Evolutionary conservation across 768 basidiomycete genomes (phyloP).

Genomic region (Pleurotus giganteus): DNA sequence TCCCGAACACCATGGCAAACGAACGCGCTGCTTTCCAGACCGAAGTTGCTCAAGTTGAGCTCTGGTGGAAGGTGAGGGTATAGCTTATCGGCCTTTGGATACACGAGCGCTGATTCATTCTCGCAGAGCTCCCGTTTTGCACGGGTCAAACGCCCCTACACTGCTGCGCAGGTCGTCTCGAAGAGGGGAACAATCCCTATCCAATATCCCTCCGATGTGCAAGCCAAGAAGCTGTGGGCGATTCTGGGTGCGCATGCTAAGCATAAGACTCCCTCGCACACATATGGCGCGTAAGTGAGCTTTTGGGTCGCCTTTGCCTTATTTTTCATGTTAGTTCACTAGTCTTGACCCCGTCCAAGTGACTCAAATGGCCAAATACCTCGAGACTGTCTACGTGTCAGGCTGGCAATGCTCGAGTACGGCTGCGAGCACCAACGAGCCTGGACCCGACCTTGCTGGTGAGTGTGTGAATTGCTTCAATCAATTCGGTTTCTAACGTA

Average conservation of each 20-base stretch:
- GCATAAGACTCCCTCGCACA: slow-evolving; percentile 82
- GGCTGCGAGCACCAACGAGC: slow-evolving; percentile 91
- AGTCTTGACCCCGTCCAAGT: slow-evolving; percentile 98
- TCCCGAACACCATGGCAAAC: slow-evolving; percentile 47
- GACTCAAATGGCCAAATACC: slow-evolving; percentile 98
- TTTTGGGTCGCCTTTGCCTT: background rate
- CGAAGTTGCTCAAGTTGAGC: slow-evolving; percentile 83
- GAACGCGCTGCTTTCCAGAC: slow-evolving; percentile 71
- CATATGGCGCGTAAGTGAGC: slow-evolving; percentile 92
- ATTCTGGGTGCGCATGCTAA: slow-evolving; percentile 75
- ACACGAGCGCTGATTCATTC: too few relatives aligned
- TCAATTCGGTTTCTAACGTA: background rate
- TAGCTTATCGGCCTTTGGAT: background rate
- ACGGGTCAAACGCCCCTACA: slow-evolving; percentile 87
- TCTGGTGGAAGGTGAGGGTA: slow-evolving; percentile 84
- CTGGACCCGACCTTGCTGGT: slow-evolving; percentile 98
- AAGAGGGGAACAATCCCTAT: slow-evolving; percentile 89
- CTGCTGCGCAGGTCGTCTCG: slow-evolving; percentile 88
- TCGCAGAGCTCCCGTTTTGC: slow-evolving; percentile 83
- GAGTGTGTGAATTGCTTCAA: slow-evolving; percentile 16
- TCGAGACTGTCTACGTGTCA: slow-evolving; percentile 98
- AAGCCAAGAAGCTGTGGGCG: slow-evolving; percentile 84
- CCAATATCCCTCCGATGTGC: slow-evolving; percentile 80
- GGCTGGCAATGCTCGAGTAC: slow-evolving; percentile 96
- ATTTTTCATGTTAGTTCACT: background rate